phyloP scores from a whole-genome alignment of 1,284 basidiomycete genomes.

The Cryptococcus sp. region DNA sequence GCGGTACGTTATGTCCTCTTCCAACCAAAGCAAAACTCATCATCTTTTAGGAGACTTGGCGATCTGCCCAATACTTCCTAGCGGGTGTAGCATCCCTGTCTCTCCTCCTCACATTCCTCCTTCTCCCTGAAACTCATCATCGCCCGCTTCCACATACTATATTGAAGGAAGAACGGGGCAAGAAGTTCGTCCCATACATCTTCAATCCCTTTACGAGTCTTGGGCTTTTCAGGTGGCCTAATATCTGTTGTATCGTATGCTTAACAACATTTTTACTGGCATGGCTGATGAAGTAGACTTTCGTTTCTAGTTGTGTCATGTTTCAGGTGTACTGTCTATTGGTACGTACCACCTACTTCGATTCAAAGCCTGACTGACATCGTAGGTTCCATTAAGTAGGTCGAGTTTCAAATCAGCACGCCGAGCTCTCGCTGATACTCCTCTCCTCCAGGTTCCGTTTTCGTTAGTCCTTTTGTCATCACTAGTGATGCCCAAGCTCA shows the following conservation, averaged over 20 bases:
- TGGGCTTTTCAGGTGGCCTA: constrained; percentile 57
- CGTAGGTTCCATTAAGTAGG: constrained; percentile 10
- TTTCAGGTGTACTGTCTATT: not conserved
- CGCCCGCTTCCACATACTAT: constrained; percentile 46
- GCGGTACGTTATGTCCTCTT: constrained; percentile 7
- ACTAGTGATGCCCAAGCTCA: not conserved
- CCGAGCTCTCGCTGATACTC: not conserved
- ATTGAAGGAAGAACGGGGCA: constrained; percentile 26
- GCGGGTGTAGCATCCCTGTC: constrained; percentile 52
- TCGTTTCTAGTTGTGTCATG: constrained; percentile 14
- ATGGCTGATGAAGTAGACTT: constrained; percentile 15
- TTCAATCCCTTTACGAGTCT: constrained; percentile 61
- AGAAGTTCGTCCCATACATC: constrained; percentile 51
- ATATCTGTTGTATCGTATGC: constrained; percentile 57
- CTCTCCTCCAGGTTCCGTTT: constrained; percentile 7
- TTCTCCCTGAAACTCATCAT: constrained; percentile 69
- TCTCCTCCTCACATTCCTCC: constrained; percentile 52
- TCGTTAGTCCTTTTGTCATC: constrained; percentile 18
- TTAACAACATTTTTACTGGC: not conserved
- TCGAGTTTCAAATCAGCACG: not conserved
- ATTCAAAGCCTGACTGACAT: not conserved
- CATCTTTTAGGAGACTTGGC: constrained; percentile 54
- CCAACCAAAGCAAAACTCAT: not conserved
- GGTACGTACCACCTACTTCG: not conserved
- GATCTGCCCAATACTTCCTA: constrained; percentile 57